Evolutionary conservation across 768 basidiomycete genomes (phyloP), one percentile per base, ranked within the genome.

Genomic region (Trametes cingulata): DNA sequence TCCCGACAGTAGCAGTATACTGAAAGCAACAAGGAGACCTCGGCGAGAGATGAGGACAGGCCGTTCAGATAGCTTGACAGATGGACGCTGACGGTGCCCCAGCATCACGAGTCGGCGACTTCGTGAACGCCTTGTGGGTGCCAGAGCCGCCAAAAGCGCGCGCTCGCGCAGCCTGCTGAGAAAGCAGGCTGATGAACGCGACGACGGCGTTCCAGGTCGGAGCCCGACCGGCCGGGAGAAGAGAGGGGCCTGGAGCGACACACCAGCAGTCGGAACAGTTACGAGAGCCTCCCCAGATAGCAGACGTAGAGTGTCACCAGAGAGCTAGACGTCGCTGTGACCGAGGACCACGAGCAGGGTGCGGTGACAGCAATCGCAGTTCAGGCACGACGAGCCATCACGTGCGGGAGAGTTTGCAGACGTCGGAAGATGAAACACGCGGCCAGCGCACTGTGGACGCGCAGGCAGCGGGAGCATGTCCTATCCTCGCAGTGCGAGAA

Each of bases 401-500:
- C 57, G 57, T 43, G 49, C 10, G 24, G 29, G n/a, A 52, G 43
- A 52, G 58, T 52, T 59, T n/a, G 45, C 35, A 33, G 29, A 48
- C 33, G 50, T 59, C 58, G 58, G 58, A 13, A 59, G 58, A 53
- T 52, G 58, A 59, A 37, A 52, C 46, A 59, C 37, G 51, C 42
- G 51, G 58, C 43, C 27, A 22, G 17, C 51, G 50, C 58, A 51
- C 58, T 47, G 58, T 36, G 35, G 35, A 35, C 29, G 50, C 40
- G 50, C 36, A n/a, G 49, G 42, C 50, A 19, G 56, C 25, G 14
- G 40, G 29, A 4, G 25, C 57, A 46, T 25, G 36, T 42, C 20
- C 10, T 27, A 29, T 9, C 4, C 17, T 6, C n/a, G 40, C 19
- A 42, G 27, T 12, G 29, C 29, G 51, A 41, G 15, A 7, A n/a